Evolutionary conservation across 768 basidiomycete genomes (phyloP).

Genomic region (Boletales sp.): DNA sequence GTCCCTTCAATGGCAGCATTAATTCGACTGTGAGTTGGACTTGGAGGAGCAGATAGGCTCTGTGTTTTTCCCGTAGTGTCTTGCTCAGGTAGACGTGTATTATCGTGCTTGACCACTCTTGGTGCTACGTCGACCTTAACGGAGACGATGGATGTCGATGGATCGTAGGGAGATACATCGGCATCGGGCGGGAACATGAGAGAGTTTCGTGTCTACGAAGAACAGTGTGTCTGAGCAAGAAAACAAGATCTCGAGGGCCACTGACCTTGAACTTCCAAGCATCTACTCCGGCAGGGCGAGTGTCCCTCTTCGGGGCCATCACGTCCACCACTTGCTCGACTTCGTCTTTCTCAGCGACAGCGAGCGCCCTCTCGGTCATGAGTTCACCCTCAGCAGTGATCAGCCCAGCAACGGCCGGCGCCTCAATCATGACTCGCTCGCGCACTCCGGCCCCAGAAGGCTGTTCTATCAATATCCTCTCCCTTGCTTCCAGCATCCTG

Average conservation of each 20-base stretch:
- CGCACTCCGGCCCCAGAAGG: slow-evolving; percentile 58
- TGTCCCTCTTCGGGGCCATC: slow-evolving; percentile 78
- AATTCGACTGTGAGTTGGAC: slow-evolving; percentile 87
- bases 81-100: slow-evolving; percentile 77
- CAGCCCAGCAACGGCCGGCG: slow-evolving; percentile 51
- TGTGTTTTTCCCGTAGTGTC: slow-evolving; percentile 47
- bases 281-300: slow-evolving; percentile 66
- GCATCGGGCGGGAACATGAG: slow-evolving; percentile 96
- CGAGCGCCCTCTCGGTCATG: slow-evolving; percentile 13
- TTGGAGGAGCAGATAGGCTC: slow-evolving; percentile 62
- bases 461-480: slow-evolving; percentile 70
- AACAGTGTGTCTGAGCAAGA: not conserved
- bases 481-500: slow-evolving; percentile 64
- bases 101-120: slow-evolving; percentile 70
- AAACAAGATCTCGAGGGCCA: slow-evolving; percentile 1
- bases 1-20: slow-evolving; percentile 91
- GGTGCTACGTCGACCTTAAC: slow-evolving; percentile 39
- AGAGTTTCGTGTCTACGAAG: slow-evolving; percentile 77
- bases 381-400: slow-evolving; percentile 36
- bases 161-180: slow-evolving; percentile 75
- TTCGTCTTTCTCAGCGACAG: slow-evolving; percentile 19
- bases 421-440: slow-evolving; percentile 64
- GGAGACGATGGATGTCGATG: slow-evolving; percentile 29
- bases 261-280: slow-evolving; percentile 79
- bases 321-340: slow-evolving; percentile 52